Conservation (phyloP, 352 stramenopile species). For the Phytopythium cucurbitacearum region DNA sequence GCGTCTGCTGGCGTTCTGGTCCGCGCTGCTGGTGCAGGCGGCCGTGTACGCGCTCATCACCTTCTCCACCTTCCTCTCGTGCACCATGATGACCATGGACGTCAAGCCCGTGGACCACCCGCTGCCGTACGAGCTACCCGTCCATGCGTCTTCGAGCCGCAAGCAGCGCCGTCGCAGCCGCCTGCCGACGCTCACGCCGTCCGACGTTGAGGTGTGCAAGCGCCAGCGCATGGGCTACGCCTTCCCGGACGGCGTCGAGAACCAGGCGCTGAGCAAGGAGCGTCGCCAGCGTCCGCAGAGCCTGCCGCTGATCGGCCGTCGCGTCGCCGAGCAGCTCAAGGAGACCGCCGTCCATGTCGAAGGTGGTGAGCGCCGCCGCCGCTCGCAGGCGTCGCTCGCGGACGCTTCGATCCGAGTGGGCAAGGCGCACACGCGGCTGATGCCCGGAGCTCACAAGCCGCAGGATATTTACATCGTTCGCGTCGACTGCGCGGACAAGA, state of each 20-base stretch:
- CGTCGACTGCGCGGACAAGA: conserved; percentile 45
- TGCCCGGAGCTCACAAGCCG: conserved; percentile 29
- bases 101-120: conserved; percentile 1
- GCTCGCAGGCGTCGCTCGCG: conserved; percentile 43
- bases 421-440: conserved; percentile 55
- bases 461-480: conserved; percentile 74
- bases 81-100: conserved; percentile 31
- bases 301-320: conserved; percentile 36
- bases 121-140: background rate
- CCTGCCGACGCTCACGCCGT: conserved; percentile 26
- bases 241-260: conserved; percentile 4
- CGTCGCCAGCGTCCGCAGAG: conserved; percentile 2
- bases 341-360: conserved; percentile 52
- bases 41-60: conserved; percentile 37
- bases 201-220: conserved; percentile 1
- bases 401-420: conserved; percentile 68
- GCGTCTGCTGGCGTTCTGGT: conserved; percentile 19
- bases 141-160: background rate
- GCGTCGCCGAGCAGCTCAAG: conserved; percentile 39
- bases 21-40: conserved; percentile 21
- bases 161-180: background rate
- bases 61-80: conserved; percentile 47
- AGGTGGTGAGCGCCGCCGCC: conserved; percentile 42
- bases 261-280: background rate
- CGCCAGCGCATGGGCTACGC: conserved; percentile 9